Evolutionary conservation across 768 basidiomycete species (phyloP), one percentile per base, ranked within the genome.

Genomic region (Psilocybe cubensis): DNA sequence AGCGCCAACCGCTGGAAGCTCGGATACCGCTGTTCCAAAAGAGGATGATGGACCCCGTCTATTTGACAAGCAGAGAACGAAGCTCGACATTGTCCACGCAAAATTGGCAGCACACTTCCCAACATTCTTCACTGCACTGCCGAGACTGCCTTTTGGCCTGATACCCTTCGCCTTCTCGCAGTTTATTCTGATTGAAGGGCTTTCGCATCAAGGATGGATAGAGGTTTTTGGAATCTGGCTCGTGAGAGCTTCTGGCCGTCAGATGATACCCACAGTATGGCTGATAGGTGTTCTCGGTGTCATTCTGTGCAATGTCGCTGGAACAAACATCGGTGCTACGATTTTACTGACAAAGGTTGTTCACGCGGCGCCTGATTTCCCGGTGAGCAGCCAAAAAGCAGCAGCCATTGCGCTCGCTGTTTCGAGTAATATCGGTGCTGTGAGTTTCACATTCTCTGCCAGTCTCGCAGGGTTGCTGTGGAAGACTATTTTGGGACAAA

Each of bases 141-240:
- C 84, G 0, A 83, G 88, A 18, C 78, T 96, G 0, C 96, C 94
- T 0, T 85, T 94, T 57, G 81, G 85, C 11, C 84, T 97, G 6
- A 76, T 97, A 14, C 93, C 93, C 0, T 98, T 98, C 67, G 92
- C 94, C 0, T 94, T 98, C 68, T 88, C 90, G 0, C 94, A 96
- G 72, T 98, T 98, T 75, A 93, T 98, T 62, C 84, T 98, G 55
- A 92, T 96, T 56, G 90, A 96, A 67, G 91, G 82, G 0, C 81
- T 98, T 5, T 79, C 86, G 11, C 80, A 85, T 59, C 86, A 88
- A 57, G 94, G 94, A 24, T 98, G 96, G 94, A 92, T 96, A 8
- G 79, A 84, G 11, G 79, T 95, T 21, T 96, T 96, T 67, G 88
- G 86, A 17, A 52, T 52, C 23, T 92, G 92, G 91, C 77, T 88